Evolutionary conservation across 495 filamentous ascomycete genomes (phyloP).

Genomic region (Lophiostoma macrostomum): DNA sequence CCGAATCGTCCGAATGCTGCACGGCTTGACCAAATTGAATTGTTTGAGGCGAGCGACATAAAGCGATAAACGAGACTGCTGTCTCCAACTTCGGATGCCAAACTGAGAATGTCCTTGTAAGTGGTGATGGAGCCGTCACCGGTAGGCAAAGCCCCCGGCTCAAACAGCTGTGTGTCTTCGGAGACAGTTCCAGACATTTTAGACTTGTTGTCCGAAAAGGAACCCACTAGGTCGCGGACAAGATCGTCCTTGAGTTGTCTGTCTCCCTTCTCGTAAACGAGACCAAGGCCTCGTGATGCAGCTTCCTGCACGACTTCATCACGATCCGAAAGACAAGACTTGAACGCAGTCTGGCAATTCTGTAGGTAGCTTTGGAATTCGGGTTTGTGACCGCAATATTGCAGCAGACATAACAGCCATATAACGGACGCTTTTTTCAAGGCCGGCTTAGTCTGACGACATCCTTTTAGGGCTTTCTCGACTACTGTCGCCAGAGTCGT

Average conservation of each 20-base stretch:
- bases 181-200: conserved; percentile 74
- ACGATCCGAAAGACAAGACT: conserved; percentile 77
- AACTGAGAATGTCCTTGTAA: conserved; percentile 91
- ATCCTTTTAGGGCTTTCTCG: conserved; percentile 68
- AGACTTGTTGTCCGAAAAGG: conserved; percentile 71
- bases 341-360: conserved; percentile 82
- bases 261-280: conserved; percentile 91
- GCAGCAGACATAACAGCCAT: conserved; percentile 89
- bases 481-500: conserved; percentile 54
- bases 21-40: conserved; percentile 90
- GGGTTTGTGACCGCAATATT: conserved; percentile 74
- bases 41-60: conserved; percentile 92
- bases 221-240: conserved; percentile 78
- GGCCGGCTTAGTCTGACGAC: conserved; percentile 77
- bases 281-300: conserved; percentile 79
- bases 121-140: conserved; percentile 86
- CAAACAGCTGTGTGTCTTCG: conserved; percentile 87
- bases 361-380: conserved; percentile 69
- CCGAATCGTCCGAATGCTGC: conserved; percentile 94
- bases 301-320: conserved; percentile 95
- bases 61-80: conserved; percentile 93
- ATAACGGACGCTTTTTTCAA: conserved; percentile 85
- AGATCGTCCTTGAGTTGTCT: conserved; percentile 73
- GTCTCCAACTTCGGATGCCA: conserved; percentile 91
- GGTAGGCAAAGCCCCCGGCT: conserved; percentile 86